Conservation (phyloP, 495 filamentous ascomycete species). For the Aspergillus heteromorphus region DNA sequence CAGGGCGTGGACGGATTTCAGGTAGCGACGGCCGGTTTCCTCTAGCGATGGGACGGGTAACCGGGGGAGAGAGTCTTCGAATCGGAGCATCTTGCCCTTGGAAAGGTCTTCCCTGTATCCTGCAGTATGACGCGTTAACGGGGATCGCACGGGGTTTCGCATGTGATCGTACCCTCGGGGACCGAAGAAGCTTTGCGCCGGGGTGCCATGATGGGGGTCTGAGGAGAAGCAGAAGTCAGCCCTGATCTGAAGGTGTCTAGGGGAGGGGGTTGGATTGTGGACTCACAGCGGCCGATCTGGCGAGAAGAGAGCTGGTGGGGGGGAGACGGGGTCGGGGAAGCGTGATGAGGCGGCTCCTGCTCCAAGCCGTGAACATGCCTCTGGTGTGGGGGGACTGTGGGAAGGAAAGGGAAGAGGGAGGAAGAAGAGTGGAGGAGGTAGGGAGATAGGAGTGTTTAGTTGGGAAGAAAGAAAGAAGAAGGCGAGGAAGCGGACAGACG, state of each 20-base stretch:
- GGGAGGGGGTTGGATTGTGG: not conserved
- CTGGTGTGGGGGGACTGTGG: conserved; percentile 22
- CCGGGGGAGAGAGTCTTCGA: conserved; percentile 88
- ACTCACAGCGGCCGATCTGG: conserved; percentile 34
- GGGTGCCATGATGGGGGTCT: conserved; percentile 42
- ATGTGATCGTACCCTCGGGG: conserved; percentile 40
- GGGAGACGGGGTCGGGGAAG: conserved; percentile 38
- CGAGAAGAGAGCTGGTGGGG: conserved; percentile 33
- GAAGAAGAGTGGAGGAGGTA: conserved; percentile 13
- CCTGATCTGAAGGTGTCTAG: no score
- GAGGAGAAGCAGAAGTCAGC: conserved; percentile 11
- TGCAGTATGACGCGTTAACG: conserved; percentile 25
- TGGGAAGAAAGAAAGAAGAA: conserved; percentile 2
- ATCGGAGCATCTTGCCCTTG: conserved; percentile 91
- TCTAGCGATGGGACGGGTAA: conserved; percentile 90
- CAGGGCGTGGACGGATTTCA: conserved; percentile 85
- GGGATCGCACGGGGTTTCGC: not conserved
- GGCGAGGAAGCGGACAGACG: conserved; percentile 8
- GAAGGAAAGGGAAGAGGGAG: conserved; percentile 17
- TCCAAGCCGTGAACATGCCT: conserved; percentile 47
- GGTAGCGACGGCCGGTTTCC: conserved; percentile 85
- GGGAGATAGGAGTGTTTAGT: conserved; percentile 6
- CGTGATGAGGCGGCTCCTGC: conserved; percentile 40
- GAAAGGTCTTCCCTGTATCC: conserved; percentile 89
- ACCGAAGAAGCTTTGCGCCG: conserved; percentile 42